Base-by-base conservation (phyloP, 805 yeast species). In the Zygotorulaspora sp. region DNA sequence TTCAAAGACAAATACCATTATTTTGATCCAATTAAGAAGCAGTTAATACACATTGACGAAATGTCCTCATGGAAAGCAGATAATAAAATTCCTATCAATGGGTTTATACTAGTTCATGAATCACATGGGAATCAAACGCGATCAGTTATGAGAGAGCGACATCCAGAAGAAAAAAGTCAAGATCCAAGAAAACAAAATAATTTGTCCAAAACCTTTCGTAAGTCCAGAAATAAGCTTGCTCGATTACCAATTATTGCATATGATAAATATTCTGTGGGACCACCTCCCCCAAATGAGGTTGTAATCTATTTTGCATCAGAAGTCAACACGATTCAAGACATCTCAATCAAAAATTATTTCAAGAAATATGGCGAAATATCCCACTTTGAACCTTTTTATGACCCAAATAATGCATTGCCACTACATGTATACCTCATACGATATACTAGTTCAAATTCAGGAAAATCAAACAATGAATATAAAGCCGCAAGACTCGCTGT, bases 361-460 rank as follows among this genome's bases (percentile, higher is more conserved):
- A 70, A 70, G 28, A 61, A 71, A 16, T 82, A 67, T 60, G 96
- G 96, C 3, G 72, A 71, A 20, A 68, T 88, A 3, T 68, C 72
- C 18, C 77, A 75, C 26, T 62, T 82, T 33, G 74, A 75, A 41
- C 67, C 77, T 42, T 66, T 80, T 7, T 75, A 71, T 39, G 92
- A 88, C 53, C 85, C 90, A 0, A 67, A 69, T 15, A 78, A 84
- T 30, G 95, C 88, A 2, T 82, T 80, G 13, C 89, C 95, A 0
- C 59, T 88, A 27, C 92, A 95, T 7, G 66, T 87, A 15, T 81
- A 81, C 35, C 63, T 75, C 14, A 66, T 86, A 36, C 67, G 72
- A 41, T 88, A 72, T 60, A 79, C 70, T 41, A 85, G 86, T 2
- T 53, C 61, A 14, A 53, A 67, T 11, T 21, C 23, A 10, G 77